These are phyloP conservation scores for Halophytophthora polymorphica DNA, from an alignment of 352 stramenopile genomes.

Conservation along the genomic window DNA sequence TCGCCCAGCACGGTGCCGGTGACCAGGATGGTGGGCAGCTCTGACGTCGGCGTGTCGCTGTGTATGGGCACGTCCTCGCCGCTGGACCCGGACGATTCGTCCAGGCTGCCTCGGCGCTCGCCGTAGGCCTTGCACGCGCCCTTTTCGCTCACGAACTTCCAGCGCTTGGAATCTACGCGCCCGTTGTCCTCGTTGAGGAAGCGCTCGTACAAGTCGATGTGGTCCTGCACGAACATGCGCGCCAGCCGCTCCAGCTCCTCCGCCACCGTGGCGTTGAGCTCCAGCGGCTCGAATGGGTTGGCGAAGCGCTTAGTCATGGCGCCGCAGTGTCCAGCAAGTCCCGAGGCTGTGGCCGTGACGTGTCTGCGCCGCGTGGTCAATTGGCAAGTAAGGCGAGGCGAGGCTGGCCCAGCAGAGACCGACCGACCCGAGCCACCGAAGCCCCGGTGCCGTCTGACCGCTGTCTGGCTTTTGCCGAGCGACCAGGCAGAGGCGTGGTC, in stretches of 20 bases:
- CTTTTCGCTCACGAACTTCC: constrained; percentile 41
- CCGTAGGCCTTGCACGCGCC: constrained; percentile 37
- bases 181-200: constrained; percentile 29
- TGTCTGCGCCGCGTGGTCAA: too few species aligned
- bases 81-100: constrained; percentile 21
- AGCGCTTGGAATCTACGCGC: constrained; percentile 28
- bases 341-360: too few species aligned
- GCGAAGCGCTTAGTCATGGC: constrained; percentile 33
- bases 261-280: constrained; percentile 23
- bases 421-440: too few species aligned
- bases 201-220: constrained; percentile 39
- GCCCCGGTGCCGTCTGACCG: too few species aligned
- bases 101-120: constrained; percentile 21
- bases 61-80: constrained; percentile 22
- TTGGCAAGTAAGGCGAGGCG: too few species aligned
- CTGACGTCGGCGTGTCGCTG: constrained; percentile 20
- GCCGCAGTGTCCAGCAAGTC: too few species aligned
- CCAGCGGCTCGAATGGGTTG: constrained; percentile 38
- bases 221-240: constrained; percentile 34
- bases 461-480: too few species aligned
- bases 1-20: constrained; percentile 24
- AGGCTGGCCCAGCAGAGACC: too few species aligned
- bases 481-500: too few species aligned
- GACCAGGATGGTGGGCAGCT: constrained; percentile 24
- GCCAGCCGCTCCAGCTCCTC: constrained; percentile 27